A percentile compares a stretch with the other conserved stretches of the same genome.
These are phyloP conservation scores for Hydnomerulius pinastri DNA, from an alignment of 768 basidiomycete genomes.

Conservation along the genomic window DNA sequence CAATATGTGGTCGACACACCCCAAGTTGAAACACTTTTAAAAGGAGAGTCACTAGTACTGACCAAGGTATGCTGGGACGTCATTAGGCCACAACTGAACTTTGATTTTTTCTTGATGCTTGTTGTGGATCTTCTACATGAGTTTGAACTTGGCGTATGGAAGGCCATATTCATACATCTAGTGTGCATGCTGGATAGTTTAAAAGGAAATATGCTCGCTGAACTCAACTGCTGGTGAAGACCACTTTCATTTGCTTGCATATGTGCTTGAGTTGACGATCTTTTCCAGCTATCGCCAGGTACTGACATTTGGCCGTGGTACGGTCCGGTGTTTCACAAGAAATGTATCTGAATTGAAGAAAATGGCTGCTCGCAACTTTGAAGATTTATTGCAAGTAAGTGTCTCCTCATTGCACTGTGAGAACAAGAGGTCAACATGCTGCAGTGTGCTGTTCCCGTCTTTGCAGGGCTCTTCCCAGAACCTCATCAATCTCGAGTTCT, in stretches of 20 bases:
- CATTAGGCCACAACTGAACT: constrained; percentile 5
- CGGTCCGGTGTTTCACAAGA: constrained; percentile 21
- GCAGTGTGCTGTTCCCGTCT: constrained; percentile 12
- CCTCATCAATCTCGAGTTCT: constrained; percentile 8
- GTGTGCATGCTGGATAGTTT: constrained; percentile 22
- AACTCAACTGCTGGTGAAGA: constrained; percentile 10
- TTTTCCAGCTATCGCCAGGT: constrained; percentile 26
- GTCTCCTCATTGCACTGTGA: no score
- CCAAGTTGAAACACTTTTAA: constrained; percentile 11
- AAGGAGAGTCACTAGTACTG: constrained; percentile 18
- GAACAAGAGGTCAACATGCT: no score
- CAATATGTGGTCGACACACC: constrained; percentile 4
- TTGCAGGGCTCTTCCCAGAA: constrained; percentile 10
- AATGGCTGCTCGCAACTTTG: constrained; percentile 31
- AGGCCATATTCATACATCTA: constrained; percentile 27
- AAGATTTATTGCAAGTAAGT: constrained; percentile 30
- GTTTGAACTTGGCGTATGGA: constrained; percentile 34
- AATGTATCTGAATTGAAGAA: constrained; percentile 24
- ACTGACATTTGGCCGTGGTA: constrained; percentile 25
- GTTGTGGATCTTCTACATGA: constrained; percentile 33
- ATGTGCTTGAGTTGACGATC: background rate
- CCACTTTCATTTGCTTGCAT: no score
- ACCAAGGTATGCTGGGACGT: constrained; percentile 31
- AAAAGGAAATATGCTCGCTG: constrained; percentile 8
- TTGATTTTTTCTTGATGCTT: constrained; percentile 26